Conservation (phyloP, 1,139 yeast species). For the Magnusiomyces starmeri region DNA sequence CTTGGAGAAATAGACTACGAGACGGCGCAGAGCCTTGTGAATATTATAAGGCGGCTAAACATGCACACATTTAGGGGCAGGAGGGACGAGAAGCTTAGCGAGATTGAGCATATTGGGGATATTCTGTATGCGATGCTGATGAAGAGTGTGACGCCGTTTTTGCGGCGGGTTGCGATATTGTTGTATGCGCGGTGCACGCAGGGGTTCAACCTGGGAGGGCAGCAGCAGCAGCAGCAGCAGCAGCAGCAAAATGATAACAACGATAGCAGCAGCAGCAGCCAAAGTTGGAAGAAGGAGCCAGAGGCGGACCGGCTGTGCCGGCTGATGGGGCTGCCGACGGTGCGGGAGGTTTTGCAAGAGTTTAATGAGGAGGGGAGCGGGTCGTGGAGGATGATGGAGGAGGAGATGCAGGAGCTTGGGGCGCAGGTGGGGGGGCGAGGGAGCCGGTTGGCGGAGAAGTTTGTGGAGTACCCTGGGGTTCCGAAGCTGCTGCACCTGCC, state of each 20-base stretch:
- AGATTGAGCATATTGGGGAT: constrained; percentile 14
- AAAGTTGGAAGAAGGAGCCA: constrained; percentile 26
- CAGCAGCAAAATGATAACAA: constrained; percentile 28
- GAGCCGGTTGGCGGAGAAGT: no score
- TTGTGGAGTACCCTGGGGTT: constrained; percentile 66
- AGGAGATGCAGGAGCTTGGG: no score
- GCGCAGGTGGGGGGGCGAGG: no score
- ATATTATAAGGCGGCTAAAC: no score
- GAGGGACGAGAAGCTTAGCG: no score
- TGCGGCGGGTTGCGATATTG: constrained; percentile 59
- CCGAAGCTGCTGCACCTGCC: constrained; percentile 56
- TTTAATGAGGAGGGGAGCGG: neutral
- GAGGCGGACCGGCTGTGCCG: constrained; percentile 55
- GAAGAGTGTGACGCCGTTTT: constrained; percentile 55
- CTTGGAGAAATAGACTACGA: constrained; percentile 14
- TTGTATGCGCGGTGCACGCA: constrained; percentile 53
- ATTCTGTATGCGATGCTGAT: constrained; percentile 49
- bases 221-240: no score
- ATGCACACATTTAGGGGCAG: constrained; percentile 16
- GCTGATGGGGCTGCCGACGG: constrained; percentile 45
- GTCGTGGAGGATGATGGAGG: no score
- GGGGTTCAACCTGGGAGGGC: no score
- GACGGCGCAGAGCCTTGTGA: constrained; percentile 17
- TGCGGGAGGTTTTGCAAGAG: neutral
- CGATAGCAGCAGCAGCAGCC: constrained; percentile 20